Evolutionary conservation across 768 basidiomycete species (phyloP), one percentile per base, ranked within the genome.

Genomic region (Baorangia bicolor): DNA sequence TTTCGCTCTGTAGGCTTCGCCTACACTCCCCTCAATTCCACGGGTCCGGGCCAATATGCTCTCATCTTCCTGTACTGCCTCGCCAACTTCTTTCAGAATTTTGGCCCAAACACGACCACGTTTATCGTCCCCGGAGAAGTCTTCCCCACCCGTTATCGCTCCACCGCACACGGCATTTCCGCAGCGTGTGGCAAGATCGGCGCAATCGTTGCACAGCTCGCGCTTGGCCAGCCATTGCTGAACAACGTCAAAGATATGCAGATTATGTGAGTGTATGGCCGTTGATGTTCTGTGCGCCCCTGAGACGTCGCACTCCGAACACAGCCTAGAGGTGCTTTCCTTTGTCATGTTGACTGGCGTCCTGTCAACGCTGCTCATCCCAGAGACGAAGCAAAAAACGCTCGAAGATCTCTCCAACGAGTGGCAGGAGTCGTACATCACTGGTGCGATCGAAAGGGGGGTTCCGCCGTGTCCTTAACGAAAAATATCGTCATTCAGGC

Each of bases 291-390:
- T 35, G 18, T 51, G 18, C n/a, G 3, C 25, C 14, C 38, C 14
- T 60, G 34, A 41, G 61, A 56, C 39, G 21, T 42, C 10, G 18
- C 5, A 11, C 30, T 28, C 18, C 21, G 23, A 37, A 37, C 30
- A 1, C 47, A 88, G 86, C 60, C 71, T 94, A 37, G 81, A 91
- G 69, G 82, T 90, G 58, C 88, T 93, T 58, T 88, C 90, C 10
- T 73, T 91, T 45, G 86, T 92, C 78, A 92, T 92, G 90, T 73
- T 91, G 53, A 91, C 88, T 1, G 92, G 92, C 49, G 75, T 92
- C 62, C 79, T 86, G 74, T 91, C 92, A 10, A 92, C 92, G 2
- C 73, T 91, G 39, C 79, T 93, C 25, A 68, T 94, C n/a, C 88
- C 88, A 31, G 92, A 94, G 74, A 92, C 92, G 44, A 94, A 83